These are phyloP conservation scores for Fusarium sp. DNA, from an alignment of 2,329 filamentous ascomycete species.

Conservation along the genomic window DNA sequence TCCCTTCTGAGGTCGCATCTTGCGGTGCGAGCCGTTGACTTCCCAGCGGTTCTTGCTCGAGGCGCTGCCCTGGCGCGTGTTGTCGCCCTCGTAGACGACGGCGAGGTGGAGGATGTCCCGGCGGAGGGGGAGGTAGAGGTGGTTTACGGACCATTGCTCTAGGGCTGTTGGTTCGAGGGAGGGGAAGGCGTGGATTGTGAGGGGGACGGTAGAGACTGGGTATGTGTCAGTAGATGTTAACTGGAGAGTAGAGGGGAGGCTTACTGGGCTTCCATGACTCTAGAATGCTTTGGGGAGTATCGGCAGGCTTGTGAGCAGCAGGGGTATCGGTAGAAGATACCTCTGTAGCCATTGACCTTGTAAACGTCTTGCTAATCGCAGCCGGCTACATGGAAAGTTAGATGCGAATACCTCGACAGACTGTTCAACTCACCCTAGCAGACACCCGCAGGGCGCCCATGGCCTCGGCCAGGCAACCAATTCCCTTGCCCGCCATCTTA, in stretches of 20 bases:
- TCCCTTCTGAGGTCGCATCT: conserved; percentile 88
- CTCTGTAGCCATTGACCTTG: conserved; percentile 65
- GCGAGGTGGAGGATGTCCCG: conserved; percentile 93
- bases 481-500: conserved; percentile 57
- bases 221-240: conserved; percentile 19
- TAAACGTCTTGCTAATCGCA: conserved; percentile 52
- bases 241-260: conserved; percentile 7
- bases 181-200: conserved; percentile 91
- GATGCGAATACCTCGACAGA: conserved; percentile 12
- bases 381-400: conserved; percentile 45
- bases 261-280: conserved; percentile 58
- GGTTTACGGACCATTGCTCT: conserved; percentile 78
- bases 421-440: conserved; percentile 48
- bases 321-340: conserved; percentile 49
- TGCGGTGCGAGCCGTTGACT: conserved; percentile 81
- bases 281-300: conserved; percentile 46
- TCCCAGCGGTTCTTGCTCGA: conserved; percentile 82
- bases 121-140: conserved; percentile 86
- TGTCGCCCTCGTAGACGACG: conserved; percentile 90
- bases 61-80: conserved; percentile 85
- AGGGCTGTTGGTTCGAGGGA: conserved; percentile 82
- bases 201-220: conserved; percentile 69
- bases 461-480: conserved; percentile 61
- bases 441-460: conserved; percentile 59
- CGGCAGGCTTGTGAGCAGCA: conserved; percentile 40